Base-by-base conservation (phyloP, 805 yeast genomes). In the Wickerhamiella shivajii region DNA sequence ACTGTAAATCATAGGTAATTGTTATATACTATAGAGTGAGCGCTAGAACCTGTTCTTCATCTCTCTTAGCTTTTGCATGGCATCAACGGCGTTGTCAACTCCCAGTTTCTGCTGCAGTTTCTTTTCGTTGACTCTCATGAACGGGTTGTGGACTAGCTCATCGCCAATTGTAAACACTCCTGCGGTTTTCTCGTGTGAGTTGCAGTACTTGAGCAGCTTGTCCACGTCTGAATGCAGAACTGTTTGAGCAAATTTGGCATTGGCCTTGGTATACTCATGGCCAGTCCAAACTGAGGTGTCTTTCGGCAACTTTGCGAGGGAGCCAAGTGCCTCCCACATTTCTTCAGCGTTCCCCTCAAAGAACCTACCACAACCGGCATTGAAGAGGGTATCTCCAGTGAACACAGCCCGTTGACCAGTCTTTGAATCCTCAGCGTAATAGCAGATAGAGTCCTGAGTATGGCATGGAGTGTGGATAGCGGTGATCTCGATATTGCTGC, bases 401-500 rank as follows among this genome's bases (percentile, higher is more conserved):
- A 90, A 83, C 2, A 90, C 84, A 3, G 77, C 84, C 42, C 63
- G 64, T 44, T 83, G 71, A 21, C 63, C 66, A 1, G 84, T 70
- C 22, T 54, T 51, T n/a, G 52, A 44, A 51, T 87, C 97, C 29
- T 61, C 60, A 0, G 69, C 83, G 46, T 56, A 77, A 56, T 83
- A 90, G 51, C 97, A 87, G 39, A 90, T 79, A 3, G 94, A 81
- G 56, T 90, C 99, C 56, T 78, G 90, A 0, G 99, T 90, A 55
- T 90, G 99, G 52, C 99, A 90, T 3, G 99, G 98, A 0, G 99
- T 90, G 56, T 87, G 87, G 24, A 87, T 61, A 1, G 95, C 92
- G 2, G 75, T 72, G 32, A 85, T 68, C 12, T 69, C 63, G 32
- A 87, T 50, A 40, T 66, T 53, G 25, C 63, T 59, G 3, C 95